Evolutionary conservation across 345 rosid genomes (phyloP).

Genomic region (Raphanus raphanistrum): DNA sequence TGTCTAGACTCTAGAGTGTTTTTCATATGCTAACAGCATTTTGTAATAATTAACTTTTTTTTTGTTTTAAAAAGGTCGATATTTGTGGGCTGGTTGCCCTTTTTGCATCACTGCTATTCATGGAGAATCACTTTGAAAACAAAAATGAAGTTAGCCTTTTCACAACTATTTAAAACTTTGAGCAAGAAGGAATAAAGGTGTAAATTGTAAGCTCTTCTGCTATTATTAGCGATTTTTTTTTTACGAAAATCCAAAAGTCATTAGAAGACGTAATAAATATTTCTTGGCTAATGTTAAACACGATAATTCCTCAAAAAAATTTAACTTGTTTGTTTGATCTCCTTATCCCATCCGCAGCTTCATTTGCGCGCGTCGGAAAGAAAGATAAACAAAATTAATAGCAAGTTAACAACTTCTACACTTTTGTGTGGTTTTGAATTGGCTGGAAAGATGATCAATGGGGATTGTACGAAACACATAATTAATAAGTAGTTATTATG

Average conservation of each 20-base stretch:
- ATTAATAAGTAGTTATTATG: conserved; percentile 19
- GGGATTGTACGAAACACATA: conserved; percentile 20
- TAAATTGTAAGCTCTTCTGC: not conserved
- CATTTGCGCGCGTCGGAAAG: not conserved
- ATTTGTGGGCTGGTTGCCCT: too few species aligned
- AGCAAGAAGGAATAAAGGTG: not conserved
- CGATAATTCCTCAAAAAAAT: not conserved
- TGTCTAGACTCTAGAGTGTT: too few species aligned
- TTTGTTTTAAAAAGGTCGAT: too few species aligned
- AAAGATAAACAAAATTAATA: not conserved
- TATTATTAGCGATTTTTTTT: not conserved
- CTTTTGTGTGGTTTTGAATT: not conserved
- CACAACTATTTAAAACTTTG: conserved; percentile 4
- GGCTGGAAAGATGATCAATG: conserved; percentile 1
- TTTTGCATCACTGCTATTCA: too few species aligned
- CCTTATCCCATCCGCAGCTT: not conserved
- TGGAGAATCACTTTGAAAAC: not conserved
- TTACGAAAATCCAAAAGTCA: not conserved
- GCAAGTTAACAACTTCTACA: not conserved
- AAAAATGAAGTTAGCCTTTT: not conserved
- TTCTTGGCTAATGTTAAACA: not conserved
- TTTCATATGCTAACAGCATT: too few species aligned
- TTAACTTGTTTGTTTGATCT: not conserved
- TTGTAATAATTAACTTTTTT: too few species aligned
- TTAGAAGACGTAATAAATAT: not conserved